phyloP scores from a whole-genome alignment of 148 eudicot genomes.

The Chenopodium album region DNA sequence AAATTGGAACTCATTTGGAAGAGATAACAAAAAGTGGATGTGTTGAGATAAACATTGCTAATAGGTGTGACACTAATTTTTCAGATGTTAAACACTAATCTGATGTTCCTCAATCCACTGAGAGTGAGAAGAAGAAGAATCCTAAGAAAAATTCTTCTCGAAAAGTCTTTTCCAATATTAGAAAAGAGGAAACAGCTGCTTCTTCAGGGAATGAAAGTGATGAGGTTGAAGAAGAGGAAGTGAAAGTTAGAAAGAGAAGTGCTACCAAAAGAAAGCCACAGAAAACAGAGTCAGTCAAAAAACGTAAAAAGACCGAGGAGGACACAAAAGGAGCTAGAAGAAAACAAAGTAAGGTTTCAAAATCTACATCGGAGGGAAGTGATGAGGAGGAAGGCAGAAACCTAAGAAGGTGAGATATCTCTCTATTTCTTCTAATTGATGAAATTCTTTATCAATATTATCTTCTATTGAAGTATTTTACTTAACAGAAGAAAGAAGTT shows the following conservation, averaged over 20 bases:
- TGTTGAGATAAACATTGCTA: neutral
- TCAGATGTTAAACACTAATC: constrained; percentile 55
- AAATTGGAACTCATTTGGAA: neutral
- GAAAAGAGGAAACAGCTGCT: constrained; percentile 40
- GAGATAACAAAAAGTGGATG: neutral
- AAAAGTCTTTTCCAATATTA: constrained; percentile 38
- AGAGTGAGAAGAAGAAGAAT: constrained; percentile 45
- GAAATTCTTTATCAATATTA: neutral
- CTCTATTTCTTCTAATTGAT: neutral
- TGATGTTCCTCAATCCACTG: constrained; percentile 39
- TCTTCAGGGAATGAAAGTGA: constrained; percentile 56
- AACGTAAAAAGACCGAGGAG: constrained; percentile 59
- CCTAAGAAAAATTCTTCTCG: constrained; percentile 27
- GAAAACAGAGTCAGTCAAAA: constrained; percentile 48
- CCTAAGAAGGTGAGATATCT: constrained; percentile 53
- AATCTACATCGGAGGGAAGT: constrained; percentile 42
- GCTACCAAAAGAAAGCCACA: constrained; percentile 46
- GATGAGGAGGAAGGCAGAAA: constrained; percentile 47
- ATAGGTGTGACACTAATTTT: neutral
- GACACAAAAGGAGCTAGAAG: constrained; percentile 40
- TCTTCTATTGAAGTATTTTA: constrained; percentile 10
- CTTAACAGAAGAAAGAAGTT: constrained; percentile 64
- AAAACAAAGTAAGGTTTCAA: constrained; percentile 47
- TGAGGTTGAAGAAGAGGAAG: constrained; percentile 47
- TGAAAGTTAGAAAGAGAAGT: constrained; percentile 53